Evolutionary conservation across 1,284 basidiomycete genomes (phyloP), one percentile per base, ranked within the genome.

Genomic region (Sanghuangporus sanghuang): DNA sequence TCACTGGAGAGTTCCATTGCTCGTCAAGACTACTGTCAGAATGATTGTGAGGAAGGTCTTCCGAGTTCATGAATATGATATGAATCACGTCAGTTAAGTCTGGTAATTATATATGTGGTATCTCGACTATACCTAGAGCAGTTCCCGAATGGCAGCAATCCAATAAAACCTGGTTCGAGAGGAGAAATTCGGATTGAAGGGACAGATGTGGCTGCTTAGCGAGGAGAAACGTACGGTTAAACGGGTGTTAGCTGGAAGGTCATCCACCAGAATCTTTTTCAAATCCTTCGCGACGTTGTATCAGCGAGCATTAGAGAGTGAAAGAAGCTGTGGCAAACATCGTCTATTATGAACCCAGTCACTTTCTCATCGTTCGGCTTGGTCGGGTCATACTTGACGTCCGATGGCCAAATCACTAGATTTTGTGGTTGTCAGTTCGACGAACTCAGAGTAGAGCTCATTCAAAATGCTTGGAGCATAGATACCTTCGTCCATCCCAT

Each of bases 101-200:
- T 32, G 27, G 3, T 2, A 32, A 32, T 32, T 55, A 52, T 35
- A 6, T 35, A 52, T 14, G 3, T 32, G 27, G 27, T 52, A 16
- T 11, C 18, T 32, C 2, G 21, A n/a, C 53, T 49, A 56, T 38
- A 67, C 66, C 66, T 14, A 67, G 23, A 11, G 52, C 55, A 8
- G 66, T 65, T n/a, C 64, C 66, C 40, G 66, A 67, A 48, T 67
- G 66, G 27, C 66, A 67, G 36, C 55, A 60, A 50, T 67, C 66
- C 46, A 67, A 44, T 38, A 67, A 14, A 21, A 59, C 66, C 66
- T 67, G 54, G n/a, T 11, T 36, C 6, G 16, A 11, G 32, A 35
- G 9, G 32, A 53, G 11, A 27, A 53, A 36, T 38, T 48, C 6
- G 36, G 40, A 62, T 18, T n/a, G 16, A 50, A 18, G 12, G 32